Evolutionary conservation across 2,329 filamentous ascomycete species (phyloP).

Genomic region (Alternaria arbusti): DNA sequence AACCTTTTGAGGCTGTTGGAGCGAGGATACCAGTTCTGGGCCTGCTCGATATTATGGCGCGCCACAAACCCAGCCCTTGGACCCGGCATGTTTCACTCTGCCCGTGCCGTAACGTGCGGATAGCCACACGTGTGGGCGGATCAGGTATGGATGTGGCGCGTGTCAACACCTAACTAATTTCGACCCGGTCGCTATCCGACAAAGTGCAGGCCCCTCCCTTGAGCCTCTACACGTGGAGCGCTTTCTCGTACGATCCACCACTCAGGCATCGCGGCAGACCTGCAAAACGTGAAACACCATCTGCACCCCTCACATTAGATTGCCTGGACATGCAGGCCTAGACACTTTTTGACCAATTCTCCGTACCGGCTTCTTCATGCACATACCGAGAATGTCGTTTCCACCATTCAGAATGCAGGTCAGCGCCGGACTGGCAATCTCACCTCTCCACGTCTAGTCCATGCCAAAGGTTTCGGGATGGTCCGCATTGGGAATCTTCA

Average conservation of each 20-base stretch:
- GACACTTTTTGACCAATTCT: constrained; percentile 4
- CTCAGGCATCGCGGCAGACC: background rate
- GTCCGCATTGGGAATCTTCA: background rate
- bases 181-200: background rate
- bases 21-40: background rate
- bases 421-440: background rate
- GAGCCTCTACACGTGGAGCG: background rate
- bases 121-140: background rate
- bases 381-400: constrained; percentile 1
- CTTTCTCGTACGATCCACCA: background rate
- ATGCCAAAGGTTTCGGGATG: background rate
- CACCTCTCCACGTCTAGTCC: background rate
- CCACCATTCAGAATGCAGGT: constrained; percentile 3
- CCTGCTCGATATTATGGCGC: background rate
- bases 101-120: background rate
- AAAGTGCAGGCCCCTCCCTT: background rate
- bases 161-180: background rate
- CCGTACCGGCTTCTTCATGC: constrained; percentile 5
- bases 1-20: background rate
- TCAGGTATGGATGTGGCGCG: background rate
- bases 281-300: constrained; percentile 3
- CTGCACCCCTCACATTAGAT: constrained; percentile 3
- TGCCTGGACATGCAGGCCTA: background rate
- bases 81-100: background rate
- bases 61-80: background rate